Evolutionary conservation across 345 rosid species (phyloP).

Genomic region (Salix dunnii): DNA sequence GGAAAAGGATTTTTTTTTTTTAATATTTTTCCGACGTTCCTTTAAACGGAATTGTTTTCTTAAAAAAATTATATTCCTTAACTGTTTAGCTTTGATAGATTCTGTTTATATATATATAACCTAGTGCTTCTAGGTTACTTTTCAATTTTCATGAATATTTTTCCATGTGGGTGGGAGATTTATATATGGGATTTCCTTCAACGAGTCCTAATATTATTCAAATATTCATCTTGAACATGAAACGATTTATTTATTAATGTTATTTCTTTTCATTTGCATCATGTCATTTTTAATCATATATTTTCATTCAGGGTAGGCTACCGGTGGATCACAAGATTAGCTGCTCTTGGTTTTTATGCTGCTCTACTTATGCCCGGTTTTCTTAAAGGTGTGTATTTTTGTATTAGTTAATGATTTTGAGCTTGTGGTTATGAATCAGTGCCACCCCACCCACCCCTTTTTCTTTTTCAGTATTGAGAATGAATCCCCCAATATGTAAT

Average conservation of each 20-base stretch:
- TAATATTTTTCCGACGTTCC: background rate
- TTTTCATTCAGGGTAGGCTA: constrained; percentile 35
- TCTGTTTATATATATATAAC: too few species aligned
- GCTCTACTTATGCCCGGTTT: constrained; percentile 32
- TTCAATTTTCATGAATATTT: constrained; percentile 28
- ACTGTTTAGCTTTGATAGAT: too few species aligned
- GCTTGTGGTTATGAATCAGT: background rate
- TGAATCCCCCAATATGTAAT: background rate
- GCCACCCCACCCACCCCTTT: too few species aligned
- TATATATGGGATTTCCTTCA: constrained; percentile 27
- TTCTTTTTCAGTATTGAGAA: background rate
- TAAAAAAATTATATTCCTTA: too few species aligned
- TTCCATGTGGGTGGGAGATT: constrained; percentile 18
- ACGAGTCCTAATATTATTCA: constrained; percentile 18
- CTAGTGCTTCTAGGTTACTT: constrained; percentile 4
- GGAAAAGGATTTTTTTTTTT: too few species aligned
- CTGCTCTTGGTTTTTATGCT: constrained; percentile 29
- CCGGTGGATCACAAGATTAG: constrained; percentile 32
- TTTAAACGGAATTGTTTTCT: too few species aligned
- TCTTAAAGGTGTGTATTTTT: constrained; percentile 26
- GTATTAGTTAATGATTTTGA: background rate
- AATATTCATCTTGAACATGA: constrained; percentile 19
- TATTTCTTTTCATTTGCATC: background rate
- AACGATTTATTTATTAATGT: background rate
- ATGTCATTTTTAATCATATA: constrained; percentile 21